phyloP scores from a whole-genome alignment of 768 basidiomycete genomes.

The Omphalotus guepiniiformis region DNA sequence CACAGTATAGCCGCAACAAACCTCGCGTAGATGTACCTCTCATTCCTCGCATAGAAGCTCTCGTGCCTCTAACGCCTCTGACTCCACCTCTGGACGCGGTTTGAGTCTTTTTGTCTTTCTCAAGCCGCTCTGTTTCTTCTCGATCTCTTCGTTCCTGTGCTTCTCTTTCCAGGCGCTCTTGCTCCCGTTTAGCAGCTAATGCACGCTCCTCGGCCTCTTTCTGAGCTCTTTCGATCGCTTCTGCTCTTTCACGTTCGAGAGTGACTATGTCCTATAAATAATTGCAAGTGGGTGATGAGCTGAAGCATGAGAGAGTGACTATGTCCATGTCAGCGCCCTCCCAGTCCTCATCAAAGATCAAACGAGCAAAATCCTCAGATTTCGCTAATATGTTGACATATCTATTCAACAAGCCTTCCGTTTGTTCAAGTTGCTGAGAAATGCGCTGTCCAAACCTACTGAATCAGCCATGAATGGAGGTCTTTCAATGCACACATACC shows the following conservation, averaged over 20 bases:
- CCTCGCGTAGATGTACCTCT: constrained; percentile 24
- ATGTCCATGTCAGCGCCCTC: constrained; percentile 68
- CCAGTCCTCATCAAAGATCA: constrained; percentile 78
- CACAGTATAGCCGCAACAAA: not conserved
- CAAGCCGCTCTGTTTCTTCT: constrained; percentile 37
- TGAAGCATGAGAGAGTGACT: constrained; percentile 9
- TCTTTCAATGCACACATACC: constrained; percentile 35
- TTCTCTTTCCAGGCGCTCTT: constrained; percentile 47
- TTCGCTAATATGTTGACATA: constrained; percentile 66
- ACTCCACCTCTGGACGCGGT: constrained; percentile 48
- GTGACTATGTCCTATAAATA: not conserved
- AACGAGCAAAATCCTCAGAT: constrained; percentile 61
- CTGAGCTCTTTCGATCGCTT: constrained; percentile 36
- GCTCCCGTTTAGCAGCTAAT: constrained; percentile 31
- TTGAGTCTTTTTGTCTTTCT: constrained; percentile 43
- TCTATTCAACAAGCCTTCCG: constrained; percentile 70
- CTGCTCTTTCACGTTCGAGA: constrained; percentile 44
- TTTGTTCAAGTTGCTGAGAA: constrained; percentile 62
- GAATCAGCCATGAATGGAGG: not conserved
- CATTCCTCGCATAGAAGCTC: constrained; percentile 55
- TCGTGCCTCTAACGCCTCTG: constrained; percentile 68
- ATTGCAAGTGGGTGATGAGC: too few species aligned
- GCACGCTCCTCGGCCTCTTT: constrained; percentile 45
- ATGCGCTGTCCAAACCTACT: constrained; percentile 44
- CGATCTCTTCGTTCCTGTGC: constrained; percentile 41